phyloP scores from a whole-genome alignment of 257 asterid genomes.

The Capsicum pubescens region DNA sequence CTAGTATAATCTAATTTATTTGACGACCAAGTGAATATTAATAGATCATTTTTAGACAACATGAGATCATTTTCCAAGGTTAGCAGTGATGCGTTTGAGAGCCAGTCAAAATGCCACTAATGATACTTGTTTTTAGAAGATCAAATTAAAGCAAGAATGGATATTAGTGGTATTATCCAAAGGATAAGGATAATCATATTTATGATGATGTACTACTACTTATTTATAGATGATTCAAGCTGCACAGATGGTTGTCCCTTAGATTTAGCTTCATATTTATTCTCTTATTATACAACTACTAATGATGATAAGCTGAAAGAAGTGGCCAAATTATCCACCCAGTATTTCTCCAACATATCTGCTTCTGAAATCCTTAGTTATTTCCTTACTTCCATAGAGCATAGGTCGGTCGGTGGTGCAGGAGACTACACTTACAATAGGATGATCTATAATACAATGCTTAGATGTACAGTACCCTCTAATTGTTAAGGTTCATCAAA shows the following conservation, averaged over 20 bases:
- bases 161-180: not conserved
- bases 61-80: no score
- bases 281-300: no score
- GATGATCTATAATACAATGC: no score
- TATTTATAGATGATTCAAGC: not conserved
- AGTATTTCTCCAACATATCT: not conserved
- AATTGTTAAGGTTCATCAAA: no score
- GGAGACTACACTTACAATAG: no score
- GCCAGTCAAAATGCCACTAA: no score
- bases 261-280: not conserved
- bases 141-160: not conserved
- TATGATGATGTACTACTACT: not conserved
- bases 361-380: not conserved
- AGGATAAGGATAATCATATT: not conserved
- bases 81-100: no score
- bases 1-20: not conserved
- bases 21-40: no score
- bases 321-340: not conserved
- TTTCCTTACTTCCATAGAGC: not conserved
- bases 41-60: no score
- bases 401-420: no score
- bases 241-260: slow-evolving; percentile 25
- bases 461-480: no score
- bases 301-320: no score
- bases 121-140: not conserved